Evolutionary conservation across 805 yeast species (phyloP), one percentile per base, ranked within the genome.

Genomic region (Kodamaea leandrae): DNA sequence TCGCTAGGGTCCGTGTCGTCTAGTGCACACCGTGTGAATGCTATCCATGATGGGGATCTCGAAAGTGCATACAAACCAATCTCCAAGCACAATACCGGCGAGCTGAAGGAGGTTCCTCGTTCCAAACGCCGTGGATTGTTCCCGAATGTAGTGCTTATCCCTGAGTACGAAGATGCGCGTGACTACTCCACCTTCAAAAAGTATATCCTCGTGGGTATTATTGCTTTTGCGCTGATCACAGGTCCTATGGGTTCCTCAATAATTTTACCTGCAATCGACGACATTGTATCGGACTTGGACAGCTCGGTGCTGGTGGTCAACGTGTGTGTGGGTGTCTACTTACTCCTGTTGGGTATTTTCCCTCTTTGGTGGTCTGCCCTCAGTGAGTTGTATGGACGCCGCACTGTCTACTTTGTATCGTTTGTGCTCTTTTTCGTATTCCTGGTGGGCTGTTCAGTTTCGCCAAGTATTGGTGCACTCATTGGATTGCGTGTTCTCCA

Each of bases 211-310:
- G 84, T 85, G 0, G 64, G 76, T 24, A 65, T 85, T 12, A 78
- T 86, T 36, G 90, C 91, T 0, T 63, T 76, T 43, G 89, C 90
- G 5, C 84, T 90, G 1, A 64, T 83, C 56, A 74, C 84, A 40
- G 96, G 95, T 1, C 95, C 96, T 4, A 84, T 87, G 93, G 95
- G 93, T 9, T 82, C 93, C 1, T 82, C 93, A 0, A 85, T 87
- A 37, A 70, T 87, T 53, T 74, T 84, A 37, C 96, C 96, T 0
- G 91, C 93, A 0, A 76, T 86, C 15, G 76, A 76, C 24, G 75
- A 77, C 39, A 73, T 87, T 30, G 73, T 74, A 4, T 46, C 49
- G 1, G 78, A 77, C 14, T 69, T 85, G 13, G 33, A 80, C 32
- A 82, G 95, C 0, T 53, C 77, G 4, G 74, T 73, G 1, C 64